Conservation (phyloP, 2,329 filamentous ascomycete genomes). For the Aspergillus thermomutatus region DNA sequence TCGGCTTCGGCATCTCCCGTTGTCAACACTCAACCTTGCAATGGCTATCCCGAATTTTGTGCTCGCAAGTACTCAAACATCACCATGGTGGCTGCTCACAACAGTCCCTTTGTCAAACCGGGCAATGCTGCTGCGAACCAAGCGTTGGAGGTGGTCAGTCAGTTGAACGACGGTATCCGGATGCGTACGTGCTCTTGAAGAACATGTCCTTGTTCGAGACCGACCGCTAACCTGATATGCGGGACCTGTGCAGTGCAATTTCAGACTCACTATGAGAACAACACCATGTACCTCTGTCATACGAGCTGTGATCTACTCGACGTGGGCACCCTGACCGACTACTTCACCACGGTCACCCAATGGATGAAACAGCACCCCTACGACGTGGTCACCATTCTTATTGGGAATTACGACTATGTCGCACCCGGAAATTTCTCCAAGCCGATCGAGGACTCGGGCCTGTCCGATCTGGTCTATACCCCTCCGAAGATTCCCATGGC, state of each 20-base stretch:
- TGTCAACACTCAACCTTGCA: conserved; percentile 75
- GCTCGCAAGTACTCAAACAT: conserved; percentile 74
- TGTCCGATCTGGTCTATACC: conserved; percentile 69
- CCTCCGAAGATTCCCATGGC: conserved; percentile 69
- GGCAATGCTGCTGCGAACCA: conserved; percentile 78
- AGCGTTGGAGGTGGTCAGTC: conserved; percentile 61
- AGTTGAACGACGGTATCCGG: conserved; percentile 71
- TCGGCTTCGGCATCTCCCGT: conserved; percentile 37
- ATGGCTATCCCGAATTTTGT: conserved; percentile 75
- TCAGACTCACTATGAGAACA: conserved; percentile 55
- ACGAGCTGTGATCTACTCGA: conserved; percentile 78
- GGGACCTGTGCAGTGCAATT: conserved; percentile 51
- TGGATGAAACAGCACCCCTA: conserved; percentile 79
- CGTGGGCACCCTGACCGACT: conserved; percentile 71
- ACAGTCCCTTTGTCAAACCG: conserved; percentile 69
- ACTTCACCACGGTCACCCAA: conserved; percentile 63
- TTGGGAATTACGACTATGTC: conserved; percentile 80
- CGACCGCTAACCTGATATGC: not conserved
- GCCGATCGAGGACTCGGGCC: conserved; percentile 67
- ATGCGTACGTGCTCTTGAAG: conserved; percentile 44
- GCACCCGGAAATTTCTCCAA: conserved; percentile 60
- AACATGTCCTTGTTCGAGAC: not conserved
- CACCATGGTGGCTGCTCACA: conserved; percentile 74
- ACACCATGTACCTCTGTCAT: conserved; percentile 75
- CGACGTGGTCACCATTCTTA: conserved; percentile 82